Conservation (phyloP, 441 rosid species). For the Croton setiger region DNA sequence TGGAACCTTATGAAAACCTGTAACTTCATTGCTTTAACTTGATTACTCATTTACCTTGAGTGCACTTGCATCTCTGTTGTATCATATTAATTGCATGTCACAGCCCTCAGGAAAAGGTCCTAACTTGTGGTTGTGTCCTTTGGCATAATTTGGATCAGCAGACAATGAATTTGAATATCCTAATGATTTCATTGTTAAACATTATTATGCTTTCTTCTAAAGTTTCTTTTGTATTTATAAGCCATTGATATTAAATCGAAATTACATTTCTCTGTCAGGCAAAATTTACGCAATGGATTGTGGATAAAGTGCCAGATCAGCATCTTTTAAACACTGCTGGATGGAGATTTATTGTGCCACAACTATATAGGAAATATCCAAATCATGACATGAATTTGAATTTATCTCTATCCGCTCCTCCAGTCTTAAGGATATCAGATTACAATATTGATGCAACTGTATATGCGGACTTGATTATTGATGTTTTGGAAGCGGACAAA, state of each 20-base stretch:
- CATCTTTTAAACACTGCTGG: slow-evolving; percentile 82
- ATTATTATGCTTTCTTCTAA: slow-evolving; percentile 2
- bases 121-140: neutral
- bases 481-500: slow-evolving; percentile 58
- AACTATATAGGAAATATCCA: slow-evolving; percentile 81
- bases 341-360: slow-evolving; percentile 88
- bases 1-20: neutral
- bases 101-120: neutral
- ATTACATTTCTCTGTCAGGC: slow-evolving; percentile 47
- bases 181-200: neutral
- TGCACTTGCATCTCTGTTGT: slow-evolving; percentile 3
- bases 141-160: neutral
- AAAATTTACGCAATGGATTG: slow-evolving; percentile 81
- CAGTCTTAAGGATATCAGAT: slow-evolving; percentile 57
- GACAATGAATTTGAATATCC: neutral
- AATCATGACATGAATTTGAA: slow-evolving; percentile 77
- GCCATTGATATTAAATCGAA: slow-evolving; percentile 15
- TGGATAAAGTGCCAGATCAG: slow-evolving; percentile 83
- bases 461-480: slow-evolving; percentile 56
- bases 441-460: slow-evolving; percentile 65
- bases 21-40: neutral
- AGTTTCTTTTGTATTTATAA: neutral
- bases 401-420: slow-evolving; percentile 76
- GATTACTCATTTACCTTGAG: neutral
- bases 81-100: slow-evolving; percentile 3